phyloP scores from a whole-genome alignment of 371 early-diverging fungal species.

The Haplosporangium sp. region DNA sequence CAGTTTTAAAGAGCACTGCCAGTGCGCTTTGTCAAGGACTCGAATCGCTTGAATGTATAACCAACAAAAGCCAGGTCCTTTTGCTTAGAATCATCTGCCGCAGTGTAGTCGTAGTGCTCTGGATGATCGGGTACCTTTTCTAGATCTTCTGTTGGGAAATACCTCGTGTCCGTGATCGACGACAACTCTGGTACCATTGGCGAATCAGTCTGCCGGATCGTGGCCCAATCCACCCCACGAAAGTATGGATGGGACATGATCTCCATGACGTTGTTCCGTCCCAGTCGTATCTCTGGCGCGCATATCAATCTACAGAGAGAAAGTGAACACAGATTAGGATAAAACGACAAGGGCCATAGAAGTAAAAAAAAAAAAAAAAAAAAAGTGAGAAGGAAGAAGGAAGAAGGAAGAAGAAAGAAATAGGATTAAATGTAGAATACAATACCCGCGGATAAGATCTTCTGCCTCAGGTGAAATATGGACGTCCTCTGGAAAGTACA shows the following conservation, averaged over 20 bases:
- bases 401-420: neutral
- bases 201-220: constrained; percentile 84
- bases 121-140: constrained; percentile 74
- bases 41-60: constrained; percentile 96
- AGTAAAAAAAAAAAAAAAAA: neutral
- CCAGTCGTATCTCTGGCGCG: constrained; percentile 84
- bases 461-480: constrained; percentile 91
- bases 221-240: constrained; percentile 94
- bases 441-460: constrained; percentile 86
- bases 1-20: constrained; percentile 33
- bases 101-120: constrained; percentile 40
- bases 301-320: constrained; percentile 77
- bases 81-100: constrained; percentile 61
- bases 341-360: neutral
- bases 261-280: constrained; percentile 83
- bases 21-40: constrained; percentile 85
- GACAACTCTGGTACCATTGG: constrained; percentile 95
- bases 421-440: neutral
- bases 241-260: constrained; percentile 97
- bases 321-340: neutral
- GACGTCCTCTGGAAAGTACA: constrained; percentile 94
- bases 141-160: constrained; percentile 96
- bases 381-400: neutral
- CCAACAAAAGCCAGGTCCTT: constrained; percentile 97
- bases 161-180: constrained; percentile 96